Evolutionary conservation across 1,284 basidiomycete genomes (phyloP).

Genomic region (Melampsora occidentalis): DNA sequence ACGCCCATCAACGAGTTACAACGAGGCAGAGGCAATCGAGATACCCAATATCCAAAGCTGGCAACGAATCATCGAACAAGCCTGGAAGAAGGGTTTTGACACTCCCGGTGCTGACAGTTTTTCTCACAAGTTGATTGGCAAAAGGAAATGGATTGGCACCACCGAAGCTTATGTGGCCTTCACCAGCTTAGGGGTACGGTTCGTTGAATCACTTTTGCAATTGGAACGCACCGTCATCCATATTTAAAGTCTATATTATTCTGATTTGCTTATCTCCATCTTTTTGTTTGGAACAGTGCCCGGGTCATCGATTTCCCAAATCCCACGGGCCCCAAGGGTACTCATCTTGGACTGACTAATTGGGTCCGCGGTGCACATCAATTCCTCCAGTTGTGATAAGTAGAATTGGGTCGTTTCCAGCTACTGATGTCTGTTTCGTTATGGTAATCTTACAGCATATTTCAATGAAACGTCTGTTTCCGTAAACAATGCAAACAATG

Average conservation of each 20-base stretch:
- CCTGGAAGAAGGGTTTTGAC: constrained; percentile 50
- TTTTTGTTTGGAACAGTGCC: background rate
- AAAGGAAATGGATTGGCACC: constrained; percentile 50
- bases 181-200: constrained; percentile 49
- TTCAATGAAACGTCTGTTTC: constrained; percentile 1
- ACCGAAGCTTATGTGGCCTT: constrained; percentile 50
- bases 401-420: background rate
- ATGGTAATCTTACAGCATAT: background rate
- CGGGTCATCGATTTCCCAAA: constrained; percentile 4
- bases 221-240: background rate
- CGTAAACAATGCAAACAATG: background rate
- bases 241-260: background rate
- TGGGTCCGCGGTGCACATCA: constrained; percentile 11
- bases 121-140: constrained; percentile 45
- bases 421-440: background rate
- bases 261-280: background rate
- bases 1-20: background rate
- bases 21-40: background rate
- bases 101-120: constrained; percentile 48
- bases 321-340: background rate
- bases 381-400: background rate
- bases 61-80: constrained; percentile 49
- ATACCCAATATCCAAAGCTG: constrained; percentile 48
- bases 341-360: constrained; percentile 4
- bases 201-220: background rate